Evolutionary conservation across 805 yeast species (phyloP).

Genomic region (Ogataea thermomethanolica): DNA sequence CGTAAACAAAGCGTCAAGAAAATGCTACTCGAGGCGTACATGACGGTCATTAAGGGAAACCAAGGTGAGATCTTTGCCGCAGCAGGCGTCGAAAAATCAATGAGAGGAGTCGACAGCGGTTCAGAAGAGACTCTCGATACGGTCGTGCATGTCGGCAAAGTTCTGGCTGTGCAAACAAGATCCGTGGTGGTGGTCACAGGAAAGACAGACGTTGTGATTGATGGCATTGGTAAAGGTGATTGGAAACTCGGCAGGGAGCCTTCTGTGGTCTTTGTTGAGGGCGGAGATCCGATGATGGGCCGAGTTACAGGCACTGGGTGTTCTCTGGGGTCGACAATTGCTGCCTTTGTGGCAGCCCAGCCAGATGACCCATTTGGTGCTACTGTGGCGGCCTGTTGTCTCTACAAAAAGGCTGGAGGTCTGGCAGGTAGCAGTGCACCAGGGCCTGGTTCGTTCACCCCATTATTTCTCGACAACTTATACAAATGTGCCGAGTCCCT

Average conservation of each 20-base stretch:
- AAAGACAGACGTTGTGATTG: constrained; percentile 45
- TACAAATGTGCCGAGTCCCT: constrained; percentile 8
- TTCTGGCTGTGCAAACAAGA: constrained; percentile 48
- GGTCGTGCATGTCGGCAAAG: constrained; percentile 40
- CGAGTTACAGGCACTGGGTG: constrained; percentile 81
- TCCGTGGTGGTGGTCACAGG: constrained; percentile 76
- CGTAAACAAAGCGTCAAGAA: constrained; percentile 47
- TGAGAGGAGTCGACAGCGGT: constrained; percentile 72
- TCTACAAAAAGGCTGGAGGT: constrained; percentile 62
- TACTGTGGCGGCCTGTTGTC: constrained; percentile 49
- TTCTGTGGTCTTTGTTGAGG: constrained; percentile 37
- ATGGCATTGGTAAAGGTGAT: constrained; percentile 35
- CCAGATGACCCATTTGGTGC: constrained; percentile 41
- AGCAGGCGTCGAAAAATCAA: constrained; percentile 45
- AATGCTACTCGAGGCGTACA: constrained; percentile 55
- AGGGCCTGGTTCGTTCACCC: constrained; percentile 57
- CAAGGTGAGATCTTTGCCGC: constrained; percentile 69
- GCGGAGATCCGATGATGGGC: constrained; percentile 64
- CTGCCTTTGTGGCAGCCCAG: constrained; percentile 50
- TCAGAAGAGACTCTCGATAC: constrained; percentile 19
- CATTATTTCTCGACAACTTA: constrained; percentile 44
- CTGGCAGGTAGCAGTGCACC: constrained; percentile 40
- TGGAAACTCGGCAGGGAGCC: constrained; percentile 14
- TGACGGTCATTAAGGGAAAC: constrained; percentile 77
- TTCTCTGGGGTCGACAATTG: constrained; percentile 69